These are phyloP conservation scores for Paraphaeosphaeria minitans DNA, from an alignment of 2,329 filamentous ascomycete genomes.

Conservation along the genomic window DNA sequence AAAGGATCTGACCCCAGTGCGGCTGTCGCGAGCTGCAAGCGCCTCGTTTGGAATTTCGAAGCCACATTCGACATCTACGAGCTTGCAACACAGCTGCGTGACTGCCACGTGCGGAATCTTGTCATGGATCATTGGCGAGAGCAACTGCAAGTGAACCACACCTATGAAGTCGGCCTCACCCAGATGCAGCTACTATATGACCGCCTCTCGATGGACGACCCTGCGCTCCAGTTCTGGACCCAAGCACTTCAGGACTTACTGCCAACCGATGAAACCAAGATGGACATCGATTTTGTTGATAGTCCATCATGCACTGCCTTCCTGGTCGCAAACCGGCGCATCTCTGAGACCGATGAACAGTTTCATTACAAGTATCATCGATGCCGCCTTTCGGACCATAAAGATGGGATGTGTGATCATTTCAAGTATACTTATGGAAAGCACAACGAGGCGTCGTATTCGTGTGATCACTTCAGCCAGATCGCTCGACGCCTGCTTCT, in stretches of 20 bases:
- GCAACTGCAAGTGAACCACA: neutral
- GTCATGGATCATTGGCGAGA: neutral
- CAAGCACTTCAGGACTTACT: neutral
- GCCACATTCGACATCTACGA: neutral
- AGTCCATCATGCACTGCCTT: neutral
- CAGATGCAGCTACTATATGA: neutral
- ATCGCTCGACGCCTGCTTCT: neutral
- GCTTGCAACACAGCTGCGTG: slow-evolving; percentile 1
- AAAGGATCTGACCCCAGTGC: neutral
- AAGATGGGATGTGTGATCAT: neutral
- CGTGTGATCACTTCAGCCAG: neutral
- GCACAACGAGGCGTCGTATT: neutral
- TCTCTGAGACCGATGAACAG: neutral
- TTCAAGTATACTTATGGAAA: neutral
- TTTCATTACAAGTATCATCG: neutral
- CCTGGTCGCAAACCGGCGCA: neutral
- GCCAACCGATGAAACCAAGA: neutral
- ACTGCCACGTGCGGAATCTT: neutral
- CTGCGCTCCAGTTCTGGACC: neutral
- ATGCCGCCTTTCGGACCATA: neutral
- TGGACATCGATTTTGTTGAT: neutral
- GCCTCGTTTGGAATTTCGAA: neutral
- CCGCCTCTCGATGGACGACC: neutral
- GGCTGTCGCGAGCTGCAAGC: neutral
- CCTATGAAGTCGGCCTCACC: neutral